Percentiles rank a stretch among this genome's conserved stretches.
These are phyloP conservation scores for Mycena indigotica DNA, from an alignment of 768 basidiomycete genomes.

Conservation along the genomic window DNA sequence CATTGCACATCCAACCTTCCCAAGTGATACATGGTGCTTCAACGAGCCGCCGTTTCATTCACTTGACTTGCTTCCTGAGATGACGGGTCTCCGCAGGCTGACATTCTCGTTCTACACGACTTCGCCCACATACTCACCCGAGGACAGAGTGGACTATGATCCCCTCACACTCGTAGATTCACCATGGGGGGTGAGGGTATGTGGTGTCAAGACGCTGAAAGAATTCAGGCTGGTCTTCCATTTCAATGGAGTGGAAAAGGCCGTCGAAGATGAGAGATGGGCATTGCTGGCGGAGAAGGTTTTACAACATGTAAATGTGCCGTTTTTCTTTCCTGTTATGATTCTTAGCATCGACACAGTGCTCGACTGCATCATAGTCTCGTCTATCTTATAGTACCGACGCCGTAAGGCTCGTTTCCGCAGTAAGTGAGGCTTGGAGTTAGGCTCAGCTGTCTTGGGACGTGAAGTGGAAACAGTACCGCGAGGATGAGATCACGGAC, in stretches of 20 bases:
- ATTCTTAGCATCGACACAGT: too few species aligned
- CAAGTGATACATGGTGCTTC: background rate
- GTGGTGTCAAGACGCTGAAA: background rate
- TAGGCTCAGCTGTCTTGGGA: too few species aligned
- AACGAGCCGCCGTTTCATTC: background rate
- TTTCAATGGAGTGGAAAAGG: background rate
- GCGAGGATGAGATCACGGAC: too few species aligned
- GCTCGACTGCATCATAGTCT: too few species aligned
- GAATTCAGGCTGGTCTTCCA: background rate
- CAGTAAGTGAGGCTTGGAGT: too few species aligned
- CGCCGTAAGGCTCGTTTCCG: too few species aligned
- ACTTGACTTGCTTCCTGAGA: background rate
- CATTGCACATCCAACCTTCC: background rate
- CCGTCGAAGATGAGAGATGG: background rate
- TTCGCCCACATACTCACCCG: background rate
- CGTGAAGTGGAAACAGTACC: too few species aligned
- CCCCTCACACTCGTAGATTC: background rate
- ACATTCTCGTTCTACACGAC: background rate
- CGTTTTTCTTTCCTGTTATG: too few species aligned
- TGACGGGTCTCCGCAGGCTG: background rate
- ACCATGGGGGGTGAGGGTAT: background rate
- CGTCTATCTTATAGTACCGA: too few species aligned
- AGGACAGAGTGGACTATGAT: background rate
- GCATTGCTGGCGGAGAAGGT: too few species aligned
- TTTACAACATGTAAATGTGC: too few species aligned